Base-by-base conservation (phyloP, 108 stramenopile species). In the Cyclotella baltica region DNA sequence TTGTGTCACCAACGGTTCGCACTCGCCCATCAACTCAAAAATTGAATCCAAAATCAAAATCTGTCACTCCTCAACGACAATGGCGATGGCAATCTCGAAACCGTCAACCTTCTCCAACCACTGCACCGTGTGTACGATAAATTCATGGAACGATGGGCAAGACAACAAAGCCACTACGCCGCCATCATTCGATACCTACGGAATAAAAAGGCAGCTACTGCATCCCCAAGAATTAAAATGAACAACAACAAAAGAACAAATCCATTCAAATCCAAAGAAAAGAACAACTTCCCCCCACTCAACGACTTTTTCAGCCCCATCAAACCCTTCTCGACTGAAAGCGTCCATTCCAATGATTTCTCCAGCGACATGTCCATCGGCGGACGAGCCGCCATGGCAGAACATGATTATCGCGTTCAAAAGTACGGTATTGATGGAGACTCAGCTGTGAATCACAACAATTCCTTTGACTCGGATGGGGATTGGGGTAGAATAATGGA, bases 341-440 rank as follows among this genome's bases (percentile, higher is more conserved):
- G 77, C 58, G 63, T 71, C 48, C 38, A 25, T 35, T 76, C 75
- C 1, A 22, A 62, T 4, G 75, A 83, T 58, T 83, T 83, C 52
- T 72, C 76, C 38, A 35, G 77, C 28, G 81, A 83, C 63, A 78
- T 83, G 81, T 80, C 83, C 50, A 83, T 83, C 33, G 78, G 73
- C 8, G 72, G 70, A 0, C 63, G 67, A 35, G 83, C 83, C 6
- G 82, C 72, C 47, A 38, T 78, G 67, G 64, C 76, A 43, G 52
- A 83, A 33, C 82, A 83, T 67, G 63, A 72, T 37, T 63, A 78
- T 57, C 82, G 65, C 16, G 73, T 78, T 19, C 53, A 55, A 59
- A 79, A 79, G 34, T 68, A 72, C 73, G 83, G 78, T 28, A 67
- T 79, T 46, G 78, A 79, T 29, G 66, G 72, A 3, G 53, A 61